A percentile compares a stretch with the other conserved stretches of the same genome.
Conservation (phyloP, 1,284 basidiomycete genomes). For the Puccinia triticina region DNA sequence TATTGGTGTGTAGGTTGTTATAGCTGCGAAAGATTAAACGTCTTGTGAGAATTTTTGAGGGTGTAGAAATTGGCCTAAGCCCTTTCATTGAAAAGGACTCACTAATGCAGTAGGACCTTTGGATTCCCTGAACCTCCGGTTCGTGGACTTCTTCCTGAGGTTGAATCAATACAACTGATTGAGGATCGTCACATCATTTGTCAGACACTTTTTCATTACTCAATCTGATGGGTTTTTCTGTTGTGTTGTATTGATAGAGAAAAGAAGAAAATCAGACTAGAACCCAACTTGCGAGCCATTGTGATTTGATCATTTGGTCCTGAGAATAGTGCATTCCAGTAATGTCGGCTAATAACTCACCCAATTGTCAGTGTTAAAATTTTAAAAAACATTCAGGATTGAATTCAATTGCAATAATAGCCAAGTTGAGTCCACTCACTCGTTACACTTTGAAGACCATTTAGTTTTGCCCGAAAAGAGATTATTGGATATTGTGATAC, state of each 20-base stretch:
- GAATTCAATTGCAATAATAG: not conserved
- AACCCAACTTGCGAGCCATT: conserved; percentile 48
- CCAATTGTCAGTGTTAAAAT: not conserved
- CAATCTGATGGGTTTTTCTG: not conserved
- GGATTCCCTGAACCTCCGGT: conserved; percentile 12
- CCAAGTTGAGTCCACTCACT: conserved; percentile 11
- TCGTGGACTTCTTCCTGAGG: conserved; percentile 42
- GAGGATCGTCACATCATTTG: not conserved
- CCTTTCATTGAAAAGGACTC: not conserved
- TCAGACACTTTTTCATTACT: not conserved
- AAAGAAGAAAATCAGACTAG: not conserved
- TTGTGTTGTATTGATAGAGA: not conserved
- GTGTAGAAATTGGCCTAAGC: not conserved
- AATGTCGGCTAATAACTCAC: conserved; percentile 10
- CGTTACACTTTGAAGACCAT: conserved; percentile 41
- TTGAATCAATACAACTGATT: conserved; percentile 40
- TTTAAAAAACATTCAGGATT: not conserved
- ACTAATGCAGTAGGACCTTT: conserved; percentile 41
- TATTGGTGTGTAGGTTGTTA: conserved; percentile 43
- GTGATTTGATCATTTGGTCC: conserved; percentile 37
- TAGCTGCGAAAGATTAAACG: conserved; percentile 11
- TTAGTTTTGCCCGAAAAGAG: conserved; percentile 22
- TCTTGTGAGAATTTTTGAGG: not conserved
- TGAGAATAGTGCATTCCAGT: conserved; percentile 38
- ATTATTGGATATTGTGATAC: conserved; percentile 39